phyloP scores from a whole-genome alignment of 139 green algal species.

The Trebouxia sp. region DNA sequence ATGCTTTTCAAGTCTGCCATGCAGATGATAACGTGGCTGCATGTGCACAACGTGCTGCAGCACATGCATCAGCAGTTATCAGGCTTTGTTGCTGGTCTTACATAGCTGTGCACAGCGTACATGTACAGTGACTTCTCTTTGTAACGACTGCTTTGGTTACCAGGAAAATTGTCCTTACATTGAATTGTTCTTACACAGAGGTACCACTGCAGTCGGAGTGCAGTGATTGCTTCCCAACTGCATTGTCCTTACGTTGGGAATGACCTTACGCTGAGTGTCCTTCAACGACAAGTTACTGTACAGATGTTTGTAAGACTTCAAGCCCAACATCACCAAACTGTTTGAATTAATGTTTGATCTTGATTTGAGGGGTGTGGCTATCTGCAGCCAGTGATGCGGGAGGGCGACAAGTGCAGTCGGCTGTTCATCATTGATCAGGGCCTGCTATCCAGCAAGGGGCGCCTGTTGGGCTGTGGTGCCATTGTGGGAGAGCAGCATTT shows the following conservation, averaged over 20 bases:
- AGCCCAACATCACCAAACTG: not conserved
- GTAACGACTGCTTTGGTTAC: too few species aligned
- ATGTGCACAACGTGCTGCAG: not conserved
- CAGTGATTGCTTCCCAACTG: not conserved
- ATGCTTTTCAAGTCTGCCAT: not conserved
- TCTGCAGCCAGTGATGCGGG: conserved; percentile 20
- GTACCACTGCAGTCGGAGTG: too few species aligned
- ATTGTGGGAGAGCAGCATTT: conserved; percentile 18
- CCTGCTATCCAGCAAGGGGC: conserved; percentile 9
- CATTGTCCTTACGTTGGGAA: not conserved
- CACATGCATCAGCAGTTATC: not conserved
- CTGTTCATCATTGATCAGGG: conserved; percentile 30
- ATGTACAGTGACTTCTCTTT: too few species aligned
- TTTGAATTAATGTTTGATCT: not conserved
- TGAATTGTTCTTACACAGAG: too few species aligned
- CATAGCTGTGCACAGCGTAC: not conserved
- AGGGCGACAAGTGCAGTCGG: not conserved
- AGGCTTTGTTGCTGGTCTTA: not conserved
- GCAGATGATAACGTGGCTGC: not conserved
- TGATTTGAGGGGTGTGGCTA: not conserved
- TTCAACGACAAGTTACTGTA: not conserved
- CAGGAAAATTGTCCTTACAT: too few species aligned
- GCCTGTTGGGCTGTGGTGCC: not conserved
- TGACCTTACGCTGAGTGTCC: not conserved
- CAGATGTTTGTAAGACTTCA: not conserved